phyloP scores from a whole-genome alignment of 805 yeast species.

The baker's yeast (Saccharomyces cerevisiae) region DNA sequence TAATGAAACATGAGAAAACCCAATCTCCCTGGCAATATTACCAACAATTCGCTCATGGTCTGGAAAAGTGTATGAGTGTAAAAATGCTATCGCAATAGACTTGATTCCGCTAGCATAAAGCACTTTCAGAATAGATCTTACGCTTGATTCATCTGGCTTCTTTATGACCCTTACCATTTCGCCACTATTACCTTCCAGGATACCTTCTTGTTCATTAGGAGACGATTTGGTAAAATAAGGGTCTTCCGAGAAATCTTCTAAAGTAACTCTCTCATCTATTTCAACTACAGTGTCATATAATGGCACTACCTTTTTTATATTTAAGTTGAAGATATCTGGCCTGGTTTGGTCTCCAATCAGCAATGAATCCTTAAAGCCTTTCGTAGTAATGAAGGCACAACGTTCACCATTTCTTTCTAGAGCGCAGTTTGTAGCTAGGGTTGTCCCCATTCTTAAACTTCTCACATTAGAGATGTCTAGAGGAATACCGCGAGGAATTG shows the following conservation, averaged over 20 bases:
- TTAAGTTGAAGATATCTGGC: conserved; percentile 80
- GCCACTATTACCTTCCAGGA: conserved; percentile 55
- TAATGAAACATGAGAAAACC: conserved; percentile 61
- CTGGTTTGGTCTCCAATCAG: conserved; percentile 86
- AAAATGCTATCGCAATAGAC: conserved; percentile 62
- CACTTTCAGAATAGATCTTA: conserved; percentile 35
- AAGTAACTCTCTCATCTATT: conserved; percentile 82
- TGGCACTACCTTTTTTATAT: conserved; percentile 61
- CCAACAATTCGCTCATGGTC: conserved; percentile 59
- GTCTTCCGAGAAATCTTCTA: conserved; percentile 74
- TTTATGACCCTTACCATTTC: conserved; percentile 55
- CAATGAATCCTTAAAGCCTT: conserved; percentile 78
- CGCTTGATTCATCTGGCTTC: conserved; percentile 39
- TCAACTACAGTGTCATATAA: conserved; percentile 73
- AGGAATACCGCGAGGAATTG: conserved; percentile 51
- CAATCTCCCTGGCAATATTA: conserved; percentile 50
- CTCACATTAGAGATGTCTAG: conserved; percentile 58
- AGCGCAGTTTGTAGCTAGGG: conserved; percentile 92
- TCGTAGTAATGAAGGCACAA: conserved; percentile 79
- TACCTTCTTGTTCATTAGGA: conserved; percentile 19
- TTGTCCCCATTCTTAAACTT: conserved; percentile 82
- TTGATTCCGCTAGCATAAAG: conserved; percentile 51
- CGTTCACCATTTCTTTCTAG: conserved; percentile 87
- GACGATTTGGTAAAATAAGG: conserved; percentile 33
- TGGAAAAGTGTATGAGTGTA: conserved; percentile 69